Evolutionary conservation across 495 filamentous ascomycete species (phyloP).

Genomic region (Haplographium delicatum): DNA sequence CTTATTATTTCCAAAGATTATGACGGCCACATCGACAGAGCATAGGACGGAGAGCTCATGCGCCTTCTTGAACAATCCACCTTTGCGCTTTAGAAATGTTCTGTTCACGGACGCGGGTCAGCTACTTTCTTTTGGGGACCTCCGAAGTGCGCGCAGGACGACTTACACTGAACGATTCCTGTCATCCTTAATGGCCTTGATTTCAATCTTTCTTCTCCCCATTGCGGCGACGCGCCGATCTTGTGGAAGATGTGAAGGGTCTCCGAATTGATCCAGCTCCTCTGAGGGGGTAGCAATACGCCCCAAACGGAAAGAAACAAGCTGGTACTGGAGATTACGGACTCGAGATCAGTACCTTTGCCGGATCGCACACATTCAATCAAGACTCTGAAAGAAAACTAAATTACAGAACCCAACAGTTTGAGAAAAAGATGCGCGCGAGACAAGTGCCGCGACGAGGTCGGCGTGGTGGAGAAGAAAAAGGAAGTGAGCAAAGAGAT

Average conservation of each 20-base stretch:
- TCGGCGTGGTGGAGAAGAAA: not conserved
- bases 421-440: not conserved
- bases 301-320: slow-evolving; percentile 4
- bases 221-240: slow-evolving; percentile 34
- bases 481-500: not conserved
- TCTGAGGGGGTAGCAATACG: slow-evolving; percentile 1
- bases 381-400: not conserved
- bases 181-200: slow-evolving; percentile 99
- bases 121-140: not conserved
- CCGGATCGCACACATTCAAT: slow-evolving; percentile 11
- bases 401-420: not conserved
- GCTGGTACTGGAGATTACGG: slow-evolving; percentile 1
- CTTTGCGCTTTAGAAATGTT: slow-evolving; percentile 97
- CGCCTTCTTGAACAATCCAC: slow-evolving; percentile 98
- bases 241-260: slow-evolving; percentile 20
- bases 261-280: slow-evolving; percentile 26
- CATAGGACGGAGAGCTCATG: slow-evolving; percentile 97
- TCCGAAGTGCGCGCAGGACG: not conserved
- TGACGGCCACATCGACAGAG: slow-evolving; percentile 96
- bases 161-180: slow-evolving; percentile 96
- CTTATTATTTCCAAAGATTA: slow-evolving; percentile 97
- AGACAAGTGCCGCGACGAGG: not conserved
- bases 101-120: slow-evolving; percentile 39
- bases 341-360: not conserved
- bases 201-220: slow-evolving; percentile 84